Evolutionary conservation across 2,329 filamentous ascomycete species (phyloP).

Genomic region (Diaporthe ilicicola): DNA sequence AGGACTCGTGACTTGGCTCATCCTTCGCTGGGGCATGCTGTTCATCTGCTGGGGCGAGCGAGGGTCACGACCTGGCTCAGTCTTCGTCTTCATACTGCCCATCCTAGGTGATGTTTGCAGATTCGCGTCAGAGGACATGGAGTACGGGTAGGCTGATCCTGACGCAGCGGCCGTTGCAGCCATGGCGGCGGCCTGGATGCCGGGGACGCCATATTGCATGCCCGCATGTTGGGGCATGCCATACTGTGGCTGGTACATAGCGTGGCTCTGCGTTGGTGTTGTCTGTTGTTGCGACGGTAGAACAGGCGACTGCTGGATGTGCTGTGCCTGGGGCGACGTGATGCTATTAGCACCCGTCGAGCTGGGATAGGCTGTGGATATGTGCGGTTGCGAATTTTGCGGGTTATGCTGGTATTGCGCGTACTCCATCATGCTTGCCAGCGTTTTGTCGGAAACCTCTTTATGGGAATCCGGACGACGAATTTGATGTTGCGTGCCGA

Average conservation of each 20-base stretch:
- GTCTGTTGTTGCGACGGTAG: slow-evolving; percentile 79
- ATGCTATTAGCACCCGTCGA: slow-evolving; percentile 66
- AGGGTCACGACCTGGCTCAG: slow-evolving; percentile 71
- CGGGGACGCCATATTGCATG: slow-evolving; percentile 85
- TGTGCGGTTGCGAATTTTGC: slow-evolving; percentile 68
- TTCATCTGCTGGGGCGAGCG: slow-evolving; percentile 80
- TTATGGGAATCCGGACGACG: slow-evolving; percentile 37
- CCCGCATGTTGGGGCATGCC: slow-evolving; percentile 72
- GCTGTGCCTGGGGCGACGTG: slow-evolving; percentile 77
- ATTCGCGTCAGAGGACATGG: slow-evolving; percentile 74
- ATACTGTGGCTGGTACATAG: slow-evolving; percentile 83
- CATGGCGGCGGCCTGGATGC: slow-evolving; percentile 91
- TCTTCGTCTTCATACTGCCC: slow-evolving; percentile 72
- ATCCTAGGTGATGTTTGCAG: slow-evolving; percentile 81
- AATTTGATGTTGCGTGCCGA: background rate
- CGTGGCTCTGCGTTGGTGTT: slow-evolving; percentile 71
- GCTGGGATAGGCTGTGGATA: slow-evolving; percentile 69
- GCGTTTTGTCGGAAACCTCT: background rate
- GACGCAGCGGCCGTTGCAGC: slow-evolving; percentile 90
- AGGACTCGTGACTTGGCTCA: slow-evolving; percentile 80
- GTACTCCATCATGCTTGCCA: slow-evolving; percentile 74
- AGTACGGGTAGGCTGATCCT: slow-evolving; percentile 77
- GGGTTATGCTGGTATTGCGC: slow-evolving; percentile 76
- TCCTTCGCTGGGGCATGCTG: slow-evolving; percentile 68
- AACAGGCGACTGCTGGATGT: slow-evolving; percentile 78